Evolutionary conservation across 352 stramenopile genomes (phyloP), one percentile per base, ranked within the genome.

Genomic region (Phytophthora ramorum): DNA sequence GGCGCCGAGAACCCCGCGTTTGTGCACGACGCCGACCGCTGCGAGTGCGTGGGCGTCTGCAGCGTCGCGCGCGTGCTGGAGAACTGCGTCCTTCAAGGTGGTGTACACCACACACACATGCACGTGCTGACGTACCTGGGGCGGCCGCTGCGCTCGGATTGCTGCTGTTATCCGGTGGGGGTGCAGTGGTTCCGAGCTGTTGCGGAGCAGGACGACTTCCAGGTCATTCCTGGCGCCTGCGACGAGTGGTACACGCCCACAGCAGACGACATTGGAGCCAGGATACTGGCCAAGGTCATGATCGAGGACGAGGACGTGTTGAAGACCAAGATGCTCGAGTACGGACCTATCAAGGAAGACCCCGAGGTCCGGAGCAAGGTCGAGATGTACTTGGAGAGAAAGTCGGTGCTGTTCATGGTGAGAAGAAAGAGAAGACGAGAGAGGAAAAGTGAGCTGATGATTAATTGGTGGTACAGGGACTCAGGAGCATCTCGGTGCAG

Each of bases 31-130:
- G 35, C 66, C 8, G 80, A 90, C 24, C 78, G 77, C 22, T 93
- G 84, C 63, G 73, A 86, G 30, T 89, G 62, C 43, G 66, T 83
- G 14, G 81, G 79, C 32, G 56, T 69, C 51, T 95, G 87, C 45
- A 83, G 73, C 46, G 85, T 92, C n/a, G 44, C 72, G 10, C 76
- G 75, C 47, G 79, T 95, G 20, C 75, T 95, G 3, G 81, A 92
- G 44, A 79, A 89, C 43, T 90, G 83, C 44, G 81, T 87, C 46
- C 60, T 95, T 20, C 87, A 95, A 71, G 85, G 85, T 67, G 85
- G 87, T 63, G 76, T 93, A 50, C 87, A 95, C 71, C 87, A 95
- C 77, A 92, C 87, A 30, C 83, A 95, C 60, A 78, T 93, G 67
- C 86, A 93, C 58, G 64, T 93, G 43, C 69, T 92, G 20, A 93